Evolutionary conservation across 2,329 filamentous ascomycete species (phyloP), one percentile per base, ranked within the genome.

Genomic region (Emergomyces orientalis): DNA sequence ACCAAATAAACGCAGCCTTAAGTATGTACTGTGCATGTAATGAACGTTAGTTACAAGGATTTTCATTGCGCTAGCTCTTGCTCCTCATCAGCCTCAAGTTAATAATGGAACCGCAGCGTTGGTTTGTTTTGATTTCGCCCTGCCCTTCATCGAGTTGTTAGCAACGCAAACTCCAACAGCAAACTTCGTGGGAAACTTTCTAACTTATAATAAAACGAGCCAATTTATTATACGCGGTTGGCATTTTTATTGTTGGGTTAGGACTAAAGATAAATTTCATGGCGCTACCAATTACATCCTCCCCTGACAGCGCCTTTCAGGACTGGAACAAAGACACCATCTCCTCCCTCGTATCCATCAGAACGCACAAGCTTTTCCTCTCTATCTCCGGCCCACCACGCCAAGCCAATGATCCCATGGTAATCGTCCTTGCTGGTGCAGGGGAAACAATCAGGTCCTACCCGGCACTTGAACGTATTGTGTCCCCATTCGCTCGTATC

Each of bases 391-490:
- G 71, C 6, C 69, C 69, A n/a, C 61, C 61, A 30, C 71, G 68
- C 34, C 52, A 56, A 9, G 41, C 65, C 14, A 58, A 59, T 6
- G 70, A 73, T 32, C 74, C 74, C 1, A 63, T 75, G 13, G 66
- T 75, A 19, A 65, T 77, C 39, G 65, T 76, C 59, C 65, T 76
- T 54, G 61, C 72, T 2, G 75, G 75, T 30, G 71, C 72, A 1
- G 74, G 75, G n/a, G 75, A 74, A 47, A 70, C 72, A 7, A 67
- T 70, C 13, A 68, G 72, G 2, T 72, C 70, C 4, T 76, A 75
- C 65, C 65, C 69, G 60, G 71, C 71, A 22, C 67, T 77, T 17
- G 67, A 71, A 63, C 67, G 70, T n/a, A 66, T 70, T 2, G 66
- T 77, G 2, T 64, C 67, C 27, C 30, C 55, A 1, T 75, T 71